Conservation (phyloP, 495 filamentous ascomycete species). For the Talaromyces ruber region DNA sequence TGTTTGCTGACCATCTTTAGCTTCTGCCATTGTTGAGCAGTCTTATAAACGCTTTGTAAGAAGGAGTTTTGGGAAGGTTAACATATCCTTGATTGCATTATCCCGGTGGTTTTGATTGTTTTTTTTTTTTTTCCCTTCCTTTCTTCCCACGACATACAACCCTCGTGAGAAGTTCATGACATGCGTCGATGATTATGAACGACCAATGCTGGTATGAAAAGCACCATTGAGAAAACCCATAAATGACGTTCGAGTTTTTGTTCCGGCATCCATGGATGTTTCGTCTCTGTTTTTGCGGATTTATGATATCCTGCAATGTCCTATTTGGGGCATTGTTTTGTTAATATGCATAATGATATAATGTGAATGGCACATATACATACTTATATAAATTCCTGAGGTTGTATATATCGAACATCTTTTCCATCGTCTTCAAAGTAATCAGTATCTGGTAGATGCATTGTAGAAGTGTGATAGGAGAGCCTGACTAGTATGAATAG, state of each 20-base stretch:
- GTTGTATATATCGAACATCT: background rate
- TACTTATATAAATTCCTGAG: background rate
- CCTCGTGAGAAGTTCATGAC: background rate
- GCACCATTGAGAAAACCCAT: background rate
- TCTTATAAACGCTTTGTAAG: constrained; percentile 3
- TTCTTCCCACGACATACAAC: background rate
- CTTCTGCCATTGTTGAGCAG: constrained; percentile 19
- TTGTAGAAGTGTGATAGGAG: background rate
- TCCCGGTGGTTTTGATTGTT: background rate
- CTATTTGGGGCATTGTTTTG: background rate
- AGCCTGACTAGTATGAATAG: background rate
- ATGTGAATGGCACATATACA: background rate
- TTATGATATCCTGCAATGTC: background rate
- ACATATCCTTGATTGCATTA: background rate
- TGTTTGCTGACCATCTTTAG: constrained; percentile 16
- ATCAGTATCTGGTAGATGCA: background rate
- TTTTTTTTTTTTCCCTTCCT: background rate
- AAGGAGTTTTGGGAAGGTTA: constrained; percentile 1
- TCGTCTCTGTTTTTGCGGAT: background rate
- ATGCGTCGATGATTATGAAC: constrained; percentile 3
- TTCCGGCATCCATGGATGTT: too few relatives aligned
- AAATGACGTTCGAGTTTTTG: background rate
- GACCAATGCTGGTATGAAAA: background rate
- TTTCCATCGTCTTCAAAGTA: background rate
- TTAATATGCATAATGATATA: constrained; percentile 5